phyloP scores from a whole-genome alignment of 208 protist species.

The Histomonas meleagridis region DNA sequence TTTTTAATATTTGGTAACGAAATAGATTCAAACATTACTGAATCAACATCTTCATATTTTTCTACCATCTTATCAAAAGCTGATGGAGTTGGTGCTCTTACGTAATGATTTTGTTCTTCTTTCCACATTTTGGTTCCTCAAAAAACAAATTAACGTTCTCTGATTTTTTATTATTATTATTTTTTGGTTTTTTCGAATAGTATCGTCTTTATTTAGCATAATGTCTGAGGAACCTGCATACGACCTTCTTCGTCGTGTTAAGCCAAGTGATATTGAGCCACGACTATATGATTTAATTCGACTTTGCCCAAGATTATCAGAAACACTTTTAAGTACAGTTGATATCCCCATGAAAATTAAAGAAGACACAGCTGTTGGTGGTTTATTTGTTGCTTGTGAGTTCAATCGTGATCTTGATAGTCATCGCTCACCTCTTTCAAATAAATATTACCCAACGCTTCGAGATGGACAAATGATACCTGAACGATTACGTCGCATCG shows the following conservation, averaged over 20 bases:
- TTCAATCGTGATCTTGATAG: slow-evolving; percentile 21
- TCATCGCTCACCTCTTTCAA: background rate
- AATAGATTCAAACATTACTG: background rate
- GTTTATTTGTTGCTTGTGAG: background rate
- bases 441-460: background rate
- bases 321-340: background rate
- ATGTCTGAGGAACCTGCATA: too few species aligned
- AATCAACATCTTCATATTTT: background rate
- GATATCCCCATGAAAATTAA: background rate
- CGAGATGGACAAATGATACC: background rate
- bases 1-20: background rate
- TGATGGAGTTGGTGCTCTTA: background rate
- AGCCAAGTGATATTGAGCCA: background rate
- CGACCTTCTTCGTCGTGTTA: background rate
- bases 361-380: background rate
- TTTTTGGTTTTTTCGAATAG: too few species aligned
- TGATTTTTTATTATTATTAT: too few species aligned
- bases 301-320: background rate
- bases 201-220: too few species aligned
- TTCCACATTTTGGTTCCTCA: too few species aligned
- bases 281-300: background rate
- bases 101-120: background rate
- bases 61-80: background rate
- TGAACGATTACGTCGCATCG: background rate
- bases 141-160: too few species aligned